Evolutionary conservation across 2,329 filamentous ascomycete genomes (phyloP), one percentile per base, ranked within the genome.

Genomic region (Sphaceloma murrayae): DNA sequence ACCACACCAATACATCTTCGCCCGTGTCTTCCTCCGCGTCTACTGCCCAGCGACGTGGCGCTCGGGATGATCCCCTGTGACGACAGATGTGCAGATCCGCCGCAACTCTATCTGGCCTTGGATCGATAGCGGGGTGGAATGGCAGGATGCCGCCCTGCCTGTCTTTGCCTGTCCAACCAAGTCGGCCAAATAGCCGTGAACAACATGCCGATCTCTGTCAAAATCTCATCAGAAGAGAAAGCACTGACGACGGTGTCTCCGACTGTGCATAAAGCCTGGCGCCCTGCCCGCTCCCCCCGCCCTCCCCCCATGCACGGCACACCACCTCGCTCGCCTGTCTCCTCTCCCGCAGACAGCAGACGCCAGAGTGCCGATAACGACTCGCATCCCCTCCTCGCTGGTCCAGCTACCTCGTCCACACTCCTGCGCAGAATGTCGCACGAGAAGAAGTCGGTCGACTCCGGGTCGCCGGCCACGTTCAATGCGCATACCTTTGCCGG

Each of bases 371-470:
- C 14, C 17, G 36, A 40, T 29, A 29, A 17, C 36, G 36, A 40
- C 10, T 40, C 36, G 16, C 24, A 16, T 9, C 36, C 36, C 17
- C 36, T 40, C 13, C 18, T 40, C 7, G 7, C 24, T 27, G 24
- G 24, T 7, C 24, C 24, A 11, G 6, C 24, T 27, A 7, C 24
- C 24, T 27, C 24, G 6, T 27, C 24, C 6, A 27, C 24, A 7
- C 24, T 6, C 24, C 24, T 27, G 7, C 24, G 6, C 13, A 40
- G 30, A n/a, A 40, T 40, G 36, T 40, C 36, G 6, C 36, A 40
- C 22, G 36, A 40, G 36, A 19, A 19, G 17, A 40, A 40, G 14
- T 40, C 36, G 9, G 14, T 40, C 36, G 36, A 40, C 14, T 40
- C 36, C 22, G 36, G 36, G 19, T 40, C 36, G 7, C 36, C 36